phyloP scores from a whole-genome alignment of 2,329 filamentous ascomycete genomes.

The Phialophora chinensis region DNA sequence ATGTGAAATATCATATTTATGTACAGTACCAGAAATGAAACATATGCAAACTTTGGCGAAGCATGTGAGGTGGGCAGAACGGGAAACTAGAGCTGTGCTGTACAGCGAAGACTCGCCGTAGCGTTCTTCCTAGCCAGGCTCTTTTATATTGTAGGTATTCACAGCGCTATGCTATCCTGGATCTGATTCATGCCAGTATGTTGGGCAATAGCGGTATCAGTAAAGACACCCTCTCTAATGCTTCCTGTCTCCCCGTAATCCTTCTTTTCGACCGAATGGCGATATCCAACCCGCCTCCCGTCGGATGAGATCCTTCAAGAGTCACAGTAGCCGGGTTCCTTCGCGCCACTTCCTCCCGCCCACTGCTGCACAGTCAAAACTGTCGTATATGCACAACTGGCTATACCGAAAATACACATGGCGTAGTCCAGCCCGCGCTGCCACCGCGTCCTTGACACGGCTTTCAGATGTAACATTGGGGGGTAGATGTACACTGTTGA shows the following conservation, averaged over 20 bases:
- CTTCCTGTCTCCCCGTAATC: neutral
- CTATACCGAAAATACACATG: conserved; percentile 79
- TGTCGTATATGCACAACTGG: conserved; percentile 93
- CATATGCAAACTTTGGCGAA: neutral
- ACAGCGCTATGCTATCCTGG: neutral
- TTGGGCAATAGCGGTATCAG: neutral
- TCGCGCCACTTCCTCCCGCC: conserved; percentile 65
- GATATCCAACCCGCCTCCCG: conserved; percentile 4
- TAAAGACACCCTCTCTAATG: neutral
- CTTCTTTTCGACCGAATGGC: neutral
- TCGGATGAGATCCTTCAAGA: conserved; percentile 15
- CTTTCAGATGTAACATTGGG: conserved; percentile 88
- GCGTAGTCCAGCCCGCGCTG: conserved; percentile 75
- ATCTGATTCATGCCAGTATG: neutral
- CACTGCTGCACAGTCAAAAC: conserved; percentile 84
- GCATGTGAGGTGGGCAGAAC: conserved; percentile 9
- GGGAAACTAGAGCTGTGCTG: conserved; percentile 23
- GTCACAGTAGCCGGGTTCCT: conserved; percentile 70
- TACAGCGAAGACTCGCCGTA: neutral
- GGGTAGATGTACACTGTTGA: conserved; percentile 82
- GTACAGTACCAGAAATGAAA: neutral
- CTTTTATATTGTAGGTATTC: neutral
- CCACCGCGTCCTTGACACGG: conserved; percentile 71
- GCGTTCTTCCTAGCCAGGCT: neutral
- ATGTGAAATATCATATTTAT: neutral